A percentile compares a stretch with the other conserved stretches of the same genome.
Evolutionary conservation across 495 filamentous ascomycete genomes (phyloP).

Genomic region (Neurospora cerealis): DNA sequence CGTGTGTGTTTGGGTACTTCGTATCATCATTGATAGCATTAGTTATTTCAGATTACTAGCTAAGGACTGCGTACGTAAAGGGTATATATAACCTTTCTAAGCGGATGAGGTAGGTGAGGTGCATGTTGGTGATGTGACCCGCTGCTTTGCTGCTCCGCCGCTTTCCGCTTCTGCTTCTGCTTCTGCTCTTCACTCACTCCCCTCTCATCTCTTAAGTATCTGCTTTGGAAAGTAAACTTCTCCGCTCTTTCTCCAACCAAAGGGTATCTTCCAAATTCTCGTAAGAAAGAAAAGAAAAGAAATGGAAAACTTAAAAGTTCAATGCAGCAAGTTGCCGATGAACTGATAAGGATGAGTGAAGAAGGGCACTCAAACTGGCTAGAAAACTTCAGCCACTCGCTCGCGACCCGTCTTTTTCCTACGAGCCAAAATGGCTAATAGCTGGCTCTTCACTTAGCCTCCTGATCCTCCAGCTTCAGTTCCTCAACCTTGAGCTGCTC

Average conservation of each 20-base stretch:
- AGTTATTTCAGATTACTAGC: not conserved
- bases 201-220: not conserved
- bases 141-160: not conserved
- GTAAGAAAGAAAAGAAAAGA: not conserved
- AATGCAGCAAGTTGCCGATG: no score
- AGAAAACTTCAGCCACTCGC: no score
- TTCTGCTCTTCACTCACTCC: not conserved
- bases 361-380: not conserved
- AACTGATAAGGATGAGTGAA: no score
- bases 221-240: not conserved
- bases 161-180: not conserved
- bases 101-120: not conserved
- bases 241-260: not conserved
- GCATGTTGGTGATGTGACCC: not conserved
- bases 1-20: no score
- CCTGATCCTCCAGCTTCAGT: not conserved
- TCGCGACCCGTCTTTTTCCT: no score
- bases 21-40: not conserved
- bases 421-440: no score
- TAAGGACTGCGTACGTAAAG: not conserved
- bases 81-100: not conserved
- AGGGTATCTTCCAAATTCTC: not conserved
- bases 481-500: not conserved
- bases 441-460: not conserved
- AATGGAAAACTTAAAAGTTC: not conserved